These are phyloP conservation scores for Xylona heveae DNA, from an alignment of 495 filamentous ascomycete species.

Conservation along the genomic window DNA sequence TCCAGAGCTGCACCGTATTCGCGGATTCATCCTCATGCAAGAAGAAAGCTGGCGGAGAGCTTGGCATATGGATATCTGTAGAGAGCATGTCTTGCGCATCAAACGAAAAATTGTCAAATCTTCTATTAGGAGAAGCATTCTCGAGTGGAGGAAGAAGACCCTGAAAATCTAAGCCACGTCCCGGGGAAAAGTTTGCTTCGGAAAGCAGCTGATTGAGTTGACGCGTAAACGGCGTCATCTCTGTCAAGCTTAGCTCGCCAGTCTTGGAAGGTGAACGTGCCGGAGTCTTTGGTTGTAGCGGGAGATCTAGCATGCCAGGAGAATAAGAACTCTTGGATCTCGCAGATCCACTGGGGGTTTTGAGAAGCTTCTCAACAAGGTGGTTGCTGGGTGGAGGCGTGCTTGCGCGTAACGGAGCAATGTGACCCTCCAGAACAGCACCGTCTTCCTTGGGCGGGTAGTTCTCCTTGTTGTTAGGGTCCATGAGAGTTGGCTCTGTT, in stretches of 20 bases:
- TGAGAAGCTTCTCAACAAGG: no score
- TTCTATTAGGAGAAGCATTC: conserved; percentile 1
- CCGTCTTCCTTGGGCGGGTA: conserved; percentile 9
- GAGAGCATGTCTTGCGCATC: conserved; percentile 11
- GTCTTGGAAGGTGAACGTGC: conserved; percentile 8
- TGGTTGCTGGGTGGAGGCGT: no score
- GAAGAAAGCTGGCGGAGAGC: conserved; percentile 25
- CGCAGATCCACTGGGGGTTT: background rate
- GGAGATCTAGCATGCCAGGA: conserved; percentile 2
- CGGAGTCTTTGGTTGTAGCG: conserved; percentile 9
- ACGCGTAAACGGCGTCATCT: conserved; percentile 32
- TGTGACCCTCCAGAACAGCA: no score
- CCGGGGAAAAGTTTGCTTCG: conserved; percentile 20
- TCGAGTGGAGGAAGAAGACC: background rate
- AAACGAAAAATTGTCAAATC: conserved; percentile 16
- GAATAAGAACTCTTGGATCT: conserved; percentile 6
- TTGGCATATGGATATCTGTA: conserved; percentile 28
- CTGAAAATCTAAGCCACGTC: no score
- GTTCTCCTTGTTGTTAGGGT: conserved; percentile 19
- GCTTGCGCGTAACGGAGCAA: no score
- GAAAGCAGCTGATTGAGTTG: conserved; percentile 36
- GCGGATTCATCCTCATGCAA: conserved; percentile 16
- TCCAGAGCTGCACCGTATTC: conserved; percentile 2
- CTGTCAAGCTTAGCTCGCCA: conserved; percentile 3
- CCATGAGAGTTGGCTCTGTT: conserved; percentile 4